phyloP scores from a whole-genome alignment of 306 rosid species.

The Lathyrus oleraceus region DNA sequence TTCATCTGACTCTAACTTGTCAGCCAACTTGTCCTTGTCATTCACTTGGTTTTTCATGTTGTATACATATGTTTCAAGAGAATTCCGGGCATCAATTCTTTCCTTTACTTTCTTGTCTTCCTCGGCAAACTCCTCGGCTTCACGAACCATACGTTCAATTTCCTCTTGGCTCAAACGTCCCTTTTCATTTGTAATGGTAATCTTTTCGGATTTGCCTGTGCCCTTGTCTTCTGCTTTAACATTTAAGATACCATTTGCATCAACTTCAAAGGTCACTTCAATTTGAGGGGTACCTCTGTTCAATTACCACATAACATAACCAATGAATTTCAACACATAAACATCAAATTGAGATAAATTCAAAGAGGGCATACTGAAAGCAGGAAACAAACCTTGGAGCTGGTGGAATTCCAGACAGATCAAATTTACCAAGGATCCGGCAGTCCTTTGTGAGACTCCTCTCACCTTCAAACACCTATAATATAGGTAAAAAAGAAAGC shows the following conservation, averaged over 20 bases:
- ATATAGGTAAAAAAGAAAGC: background rate
- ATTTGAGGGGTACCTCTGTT: conserved; percentile 99
- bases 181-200: conserved; percentile 95
- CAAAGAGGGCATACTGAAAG: background rate
- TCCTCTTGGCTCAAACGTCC: conserved; percentile 97
- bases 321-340: conserved; percentile 3
- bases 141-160: conserved; percentile 93
- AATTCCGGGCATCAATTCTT: conserved; percentile 85
- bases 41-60: conserved; percentile 93
- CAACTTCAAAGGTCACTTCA: conserved; percentile 98
- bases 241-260: conserved; percentile 92
- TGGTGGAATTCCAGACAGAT: conserved; percentile 89
- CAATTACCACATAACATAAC: conserved; percentile 1
- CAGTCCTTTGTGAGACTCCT: conserved; percentile 99
- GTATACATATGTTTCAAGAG: conserved; percentile 83
- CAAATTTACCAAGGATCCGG: conserved; percentile 92
- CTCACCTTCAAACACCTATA: conserved; percentile 94
- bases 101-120: conserved; percentile 99
- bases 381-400: conserved; percentile 80
- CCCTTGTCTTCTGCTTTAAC: conserved; percentile 99
- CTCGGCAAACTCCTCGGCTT: conserved; percentile 94
- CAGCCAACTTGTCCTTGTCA: conserved; percentile 97
- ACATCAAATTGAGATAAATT: background rate
- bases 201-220: conserved; percentile 96
- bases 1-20: conserved; percentile 90